Percentiles rank a stretch among this genome's conserved stretches.
phyloP scores from a whole-genome alignment of 805 yeast genomes.

The Lachancea sp. region DNA sequence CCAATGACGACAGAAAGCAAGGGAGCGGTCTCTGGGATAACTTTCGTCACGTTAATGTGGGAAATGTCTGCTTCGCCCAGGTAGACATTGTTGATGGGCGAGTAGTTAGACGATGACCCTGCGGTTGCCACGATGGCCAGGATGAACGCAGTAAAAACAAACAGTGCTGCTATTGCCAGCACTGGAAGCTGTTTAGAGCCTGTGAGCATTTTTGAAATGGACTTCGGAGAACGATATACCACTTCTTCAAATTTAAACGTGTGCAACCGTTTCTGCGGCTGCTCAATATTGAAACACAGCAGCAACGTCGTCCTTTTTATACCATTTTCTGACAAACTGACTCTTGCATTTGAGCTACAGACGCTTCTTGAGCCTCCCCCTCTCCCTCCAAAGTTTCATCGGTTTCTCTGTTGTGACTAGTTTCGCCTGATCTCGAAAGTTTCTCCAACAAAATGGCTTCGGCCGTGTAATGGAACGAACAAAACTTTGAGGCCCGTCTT shows the following conservation, averaged over 20 bases:
- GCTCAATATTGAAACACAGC: neutral
- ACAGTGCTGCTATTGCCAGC: conserved; percentile 15
- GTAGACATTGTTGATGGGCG: conserved; percentile 27
- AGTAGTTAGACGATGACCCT: conserved; percentile 29
- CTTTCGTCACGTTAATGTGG: conserved; percentile 31
- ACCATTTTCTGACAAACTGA: neutral
- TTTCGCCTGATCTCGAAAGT: neutral
- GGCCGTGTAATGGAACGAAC: no score
- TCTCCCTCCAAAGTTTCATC: neutral
- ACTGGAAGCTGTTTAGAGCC: neutral
- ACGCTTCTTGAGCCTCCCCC: no score
- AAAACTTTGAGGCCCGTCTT: no score
- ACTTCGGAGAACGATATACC: no score
- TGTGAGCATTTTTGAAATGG: neutral
- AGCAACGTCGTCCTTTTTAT: neutral
- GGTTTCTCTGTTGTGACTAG: neutral
- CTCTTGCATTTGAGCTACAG: no score
- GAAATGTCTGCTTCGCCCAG: conserved; percentile 30
- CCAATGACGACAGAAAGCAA: conserved; percentile 24
- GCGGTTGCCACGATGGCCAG: conserved; percentile 28
- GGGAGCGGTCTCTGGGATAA: conserved; percentile 28
- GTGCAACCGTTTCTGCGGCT: no score
- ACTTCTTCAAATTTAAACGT: no score
- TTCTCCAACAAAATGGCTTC: neutral
- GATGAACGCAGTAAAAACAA: conserved; percentile 24